Evolutionary conservation across 2,329 filamentous ascomycete species (phyloP), one percentile per base, ranked within the genome.

Genomic region (Pseudopyrenochaeta lycopersici): DNA sequence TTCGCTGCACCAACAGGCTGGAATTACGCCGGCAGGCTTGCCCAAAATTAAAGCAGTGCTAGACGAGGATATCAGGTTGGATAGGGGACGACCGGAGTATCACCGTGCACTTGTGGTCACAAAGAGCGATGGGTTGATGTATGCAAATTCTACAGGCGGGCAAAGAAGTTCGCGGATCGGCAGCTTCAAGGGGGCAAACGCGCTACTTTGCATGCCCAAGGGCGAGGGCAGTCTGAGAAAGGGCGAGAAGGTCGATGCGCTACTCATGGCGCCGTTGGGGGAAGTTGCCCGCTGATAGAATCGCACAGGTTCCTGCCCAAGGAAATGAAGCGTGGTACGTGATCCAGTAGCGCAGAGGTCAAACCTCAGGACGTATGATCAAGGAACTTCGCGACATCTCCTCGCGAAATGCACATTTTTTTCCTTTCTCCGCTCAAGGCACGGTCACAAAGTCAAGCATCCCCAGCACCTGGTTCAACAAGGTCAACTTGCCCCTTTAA

Each of bases 81-180:
- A 99, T 75, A 82, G 82, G n/a, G 80, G 84, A 46, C 82, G 95
- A 50, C 88, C 89, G 0, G 95, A 99, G 73, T 99, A 96, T 75
- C 94, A 97, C 72, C 89, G 95, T n/a, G 92, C 88, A 0, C 78
- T 92, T 2, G 87, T 97, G 2, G 82, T 81, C 0, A 85, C 87
- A 1, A 81, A 77, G 10, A 71, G 62, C 0, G 88, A 93, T 65
- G 93, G 93, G 0, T 66, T 79, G 7, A 75, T 98, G 42, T 81
- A 85, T 54, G 95, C 92, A 0, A 85, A 80, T 27, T 97, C 92
- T 68, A 99, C 95, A 0, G 95, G 95, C 5, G 88, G 89, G 2
- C 95, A 99, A 79, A 83, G 95, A 46, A 98, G 94, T 74, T 96
- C 91, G 14, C 85, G 88, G 57, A 92, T 99, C 2, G 92, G 92